phyloP scores from a whole-genome alignment of 169 alveolate species.

The Cryptosporidium muris region DNA sequence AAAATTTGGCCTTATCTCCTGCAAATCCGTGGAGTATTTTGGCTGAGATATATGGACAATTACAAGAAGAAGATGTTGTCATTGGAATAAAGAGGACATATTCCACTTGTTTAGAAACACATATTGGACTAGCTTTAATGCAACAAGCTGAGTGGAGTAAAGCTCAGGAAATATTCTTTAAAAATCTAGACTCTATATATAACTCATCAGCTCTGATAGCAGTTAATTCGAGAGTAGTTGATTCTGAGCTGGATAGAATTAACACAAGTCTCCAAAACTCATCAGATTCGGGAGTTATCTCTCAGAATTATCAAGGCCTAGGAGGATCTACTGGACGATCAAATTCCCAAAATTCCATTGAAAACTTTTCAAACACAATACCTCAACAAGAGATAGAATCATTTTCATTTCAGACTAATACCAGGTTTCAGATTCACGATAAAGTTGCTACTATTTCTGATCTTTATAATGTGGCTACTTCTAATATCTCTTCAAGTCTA shows the following conservation, averaged over 20 bases:
- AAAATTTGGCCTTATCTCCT: neutral
- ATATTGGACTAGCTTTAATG: conserved; percentile 57
- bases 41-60: conserved; percentile 55
- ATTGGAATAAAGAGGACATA: conserved; percentile 49
- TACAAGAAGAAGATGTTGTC: conserved; percentile 65
- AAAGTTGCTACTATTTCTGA: neutral
- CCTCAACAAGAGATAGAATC: too few species aligned
- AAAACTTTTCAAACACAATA: neutral
- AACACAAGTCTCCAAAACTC: too few species aligned
- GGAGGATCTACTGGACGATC: too few species aligned
- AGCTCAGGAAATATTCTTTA: conserved; percentile 65
- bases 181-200: conserved; percentile 15
- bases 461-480: conserved; percentile 6
- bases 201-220: neutral
- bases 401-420: too few species aligned
- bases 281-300: too few species aligned
- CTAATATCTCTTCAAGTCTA: neutral
- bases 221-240: neutral
- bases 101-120: conserved; percentile 66
- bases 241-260: too few species aligned
- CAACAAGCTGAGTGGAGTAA: conserved; percentile 71
- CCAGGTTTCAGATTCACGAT: neutral
- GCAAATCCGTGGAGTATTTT: conserved; percentile 50
- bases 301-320: too few species aligned
- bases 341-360: neutral